These are phyloP conservation scores for Blastomyces parvus DNA, from an alignment of 2,329 filamentous ascomycete genomes.

Conservation along the genomic window DNA sequence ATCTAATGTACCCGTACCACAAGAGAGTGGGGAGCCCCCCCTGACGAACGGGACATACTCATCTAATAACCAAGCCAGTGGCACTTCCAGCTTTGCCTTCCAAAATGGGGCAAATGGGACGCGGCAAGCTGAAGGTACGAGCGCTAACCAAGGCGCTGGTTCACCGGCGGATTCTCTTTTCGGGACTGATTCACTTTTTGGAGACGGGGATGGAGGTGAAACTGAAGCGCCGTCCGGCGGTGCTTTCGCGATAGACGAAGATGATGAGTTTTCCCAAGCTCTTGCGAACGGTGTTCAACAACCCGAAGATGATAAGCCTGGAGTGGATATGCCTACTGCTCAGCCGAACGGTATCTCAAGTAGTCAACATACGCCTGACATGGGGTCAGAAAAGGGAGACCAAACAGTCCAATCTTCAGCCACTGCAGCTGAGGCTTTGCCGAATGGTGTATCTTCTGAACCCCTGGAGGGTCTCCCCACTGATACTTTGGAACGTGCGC, in stretches of 20 bases:
- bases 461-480: constrained; percentile 32
- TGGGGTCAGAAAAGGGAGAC: constrained; percentile 16
- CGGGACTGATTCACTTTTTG: constrained; percentile 79
- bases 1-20: constrained; percentile 64
- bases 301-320: constrained; percentile 38
- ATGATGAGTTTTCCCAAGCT: constrained; percentile 68
- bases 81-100: constrained; percentile 45
- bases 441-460: constrained; percentile 22
- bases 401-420: constrained; percentile 6
- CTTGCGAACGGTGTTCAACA: constrained; percentile 55
- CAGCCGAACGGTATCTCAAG: constrained; percentile 10
- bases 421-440: constrained; percentile 9
- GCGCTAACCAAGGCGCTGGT: constrained; percentile 48
- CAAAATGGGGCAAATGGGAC: constrained; percentile 25
- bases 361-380: constrained; percentile 7
- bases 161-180: constrained; percentile 74
- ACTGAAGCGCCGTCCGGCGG: constrained; percentile 45
- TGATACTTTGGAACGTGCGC: constrained; percentile 31
- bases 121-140: constrained; percentile 19
- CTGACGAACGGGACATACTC: constrained; percentile 58
- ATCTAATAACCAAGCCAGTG: constrained; percentile 60
- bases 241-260: constrained; percentile 68
- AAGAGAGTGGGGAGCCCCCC: constrained; percentile 51
- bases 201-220: constrained; percentile 57
- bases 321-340: constrained; percentile 20